Evolutionary conservation across 305 asterid species (phyloP), one percentile per base, ranked within the genome.

Genomic region (Rubia balearica): DNA sequence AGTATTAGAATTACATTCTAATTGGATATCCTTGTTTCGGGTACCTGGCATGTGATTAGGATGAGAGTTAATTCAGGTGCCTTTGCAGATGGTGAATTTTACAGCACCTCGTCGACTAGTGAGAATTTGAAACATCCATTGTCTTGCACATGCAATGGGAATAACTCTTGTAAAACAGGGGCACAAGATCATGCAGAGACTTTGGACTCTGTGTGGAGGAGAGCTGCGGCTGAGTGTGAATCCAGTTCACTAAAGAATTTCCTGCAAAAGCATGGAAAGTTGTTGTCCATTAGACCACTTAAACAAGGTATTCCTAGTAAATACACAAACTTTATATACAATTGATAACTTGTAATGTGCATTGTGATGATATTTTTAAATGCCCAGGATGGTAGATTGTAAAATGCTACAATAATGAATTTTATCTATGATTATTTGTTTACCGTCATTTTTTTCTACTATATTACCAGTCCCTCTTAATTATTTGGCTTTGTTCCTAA

Each of bases 101-200:
- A 74, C 78, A 85, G 94, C 79, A 82, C 89, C 21, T 85, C 92
- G 0, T 90, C 96, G 13, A 84, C 92, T 7, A 73, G 89, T 17
- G 96, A 87, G 82, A 88, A 89, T 70, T 75, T 87, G 77, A 90
- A 87, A 81, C 85, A 76, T 74, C 83, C 76, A 40, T 74, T 83
- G 56, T 61, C 80, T 24, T 79, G 85, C 67, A 70, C 83, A 48
- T 81, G 85, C 71, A 85, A 79, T 42, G 74, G 79, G 69, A 78
- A 51, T 27, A 83, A 73, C n/a, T 59, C 79, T 40, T 72, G 73
- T 69, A 80, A 84, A 76, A 66, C 11, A 7, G 84, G 82, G 65
- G 67, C 51, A 57, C 82, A 53, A 69, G 83, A 82, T 68, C 80
- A 74, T 66, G 70, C 75, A 62, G 86, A 81, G 73, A 81, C 80